A percentile compares a stretch with the other conserved stretches of the same genome.
phyloP scores from a whole-genome alignment of 2,329 filamentous ascomycete genomes.

The Didymosphaeria variabile region DNA sequence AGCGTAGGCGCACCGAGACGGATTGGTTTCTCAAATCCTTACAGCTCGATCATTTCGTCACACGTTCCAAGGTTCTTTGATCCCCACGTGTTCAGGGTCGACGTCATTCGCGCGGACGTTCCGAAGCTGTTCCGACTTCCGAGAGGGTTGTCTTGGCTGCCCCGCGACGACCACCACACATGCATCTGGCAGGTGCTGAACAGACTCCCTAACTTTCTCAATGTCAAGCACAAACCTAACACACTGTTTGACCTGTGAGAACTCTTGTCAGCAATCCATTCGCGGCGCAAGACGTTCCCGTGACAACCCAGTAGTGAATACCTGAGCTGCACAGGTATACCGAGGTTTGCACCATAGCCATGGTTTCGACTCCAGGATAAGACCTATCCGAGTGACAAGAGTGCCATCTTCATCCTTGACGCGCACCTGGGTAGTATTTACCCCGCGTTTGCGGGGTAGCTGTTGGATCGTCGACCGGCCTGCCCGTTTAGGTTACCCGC shows the following conservation, averaged over 20 bases:
- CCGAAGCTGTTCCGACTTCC: neutral
- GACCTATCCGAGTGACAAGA: no score
- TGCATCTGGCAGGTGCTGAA: neutral
- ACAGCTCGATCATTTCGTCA: neutral
- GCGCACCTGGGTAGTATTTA: neutral
- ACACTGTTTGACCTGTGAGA: neutral
- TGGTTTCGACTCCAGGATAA: neutral
- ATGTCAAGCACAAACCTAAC: neutral
- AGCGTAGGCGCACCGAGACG: neutral
- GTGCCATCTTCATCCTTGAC: neutral
- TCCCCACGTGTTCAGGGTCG: neutral
- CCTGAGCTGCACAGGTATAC: neutral
- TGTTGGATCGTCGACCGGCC: conserved; percentile 8
- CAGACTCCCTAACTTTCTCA: no score
- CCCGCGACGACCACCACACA: neutral
- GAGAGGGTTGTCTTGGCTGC: neutral
- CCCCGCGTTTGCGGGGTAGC: conserved; percentile 13
- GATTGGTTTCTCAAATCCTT: neutral
- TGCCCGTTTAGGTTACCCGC: conserved; percentile 11
- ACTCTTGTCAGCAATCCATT: neutral
- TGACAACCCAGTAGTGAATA: neutral
- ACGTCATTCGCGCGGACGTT: neutral
- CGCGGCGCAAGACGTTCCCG: neutral
- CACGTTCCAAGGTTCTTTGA: neutral
- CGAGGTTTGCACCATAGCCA: neutral